Base-by-base conservation (phyloP, 2,329 filamentous ascomycete genomes). In the Fusarium subtropicale region DNA sequence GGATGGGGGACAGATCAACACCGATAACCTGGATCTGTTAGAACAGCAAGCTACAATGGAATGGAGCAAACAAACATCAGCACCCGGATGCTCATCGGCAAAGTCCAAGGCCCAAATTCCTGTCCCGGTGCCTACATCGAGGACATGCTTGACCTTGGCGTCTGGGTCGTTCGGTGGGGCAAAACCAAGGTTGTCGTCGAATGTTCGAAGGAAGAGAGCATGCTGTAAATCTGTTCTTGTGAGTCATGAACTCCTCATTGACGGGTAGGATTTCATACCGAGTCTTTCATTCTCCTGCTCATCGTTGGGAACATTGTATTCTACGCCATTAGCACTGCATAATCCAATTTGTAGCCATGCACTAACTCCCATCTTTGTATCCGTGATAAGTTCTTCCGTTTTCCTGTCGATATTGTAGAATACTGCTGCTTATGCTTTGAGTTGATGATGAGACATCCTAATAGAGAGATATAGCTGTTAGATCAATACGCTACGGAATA, bases 331-430 rank as follows among this genome's bases (percentile, higher is more conserved):
- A 64, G 38, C 18, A 7, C 9, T 7, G 2, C 1, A 1, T 12
- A 2, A 1, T 5, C 12, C 1, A 4, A 0, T 1, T 4, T 1
- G 10, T 4, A 7, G 16, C 1, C 1, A 2, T 1, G 4, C 5
- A 64, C 66, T 39, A 13, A 68, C 66, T 64, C 20, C 66, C 66
- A 13, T 68, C 66, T 10, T 64, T 61, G 13, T 67, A 67, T 0
- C 59, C 56, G 5, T 66, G 64, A 9, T 66, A 66, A 2, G 63
- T 66, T 12, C 63, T 48, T 3, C 63, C 63, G 0, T 66, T 66
- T 15, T 66, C 63, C 12, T 46, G 63, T 0, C 63, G 60, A 18
- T 66, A 66, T 18, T 65, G 61, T 9, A 65, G 61, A 26, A 65
- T 59, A 4, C 46, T 47, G 4, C 61, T 65, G n/a, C 60, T 65